These are phyloP conservation scores for Aureobasidium leucospermi DNA, from an alignment of 2,329 filamentous ascomycete species.

Conservation along the genomic window DNA sequence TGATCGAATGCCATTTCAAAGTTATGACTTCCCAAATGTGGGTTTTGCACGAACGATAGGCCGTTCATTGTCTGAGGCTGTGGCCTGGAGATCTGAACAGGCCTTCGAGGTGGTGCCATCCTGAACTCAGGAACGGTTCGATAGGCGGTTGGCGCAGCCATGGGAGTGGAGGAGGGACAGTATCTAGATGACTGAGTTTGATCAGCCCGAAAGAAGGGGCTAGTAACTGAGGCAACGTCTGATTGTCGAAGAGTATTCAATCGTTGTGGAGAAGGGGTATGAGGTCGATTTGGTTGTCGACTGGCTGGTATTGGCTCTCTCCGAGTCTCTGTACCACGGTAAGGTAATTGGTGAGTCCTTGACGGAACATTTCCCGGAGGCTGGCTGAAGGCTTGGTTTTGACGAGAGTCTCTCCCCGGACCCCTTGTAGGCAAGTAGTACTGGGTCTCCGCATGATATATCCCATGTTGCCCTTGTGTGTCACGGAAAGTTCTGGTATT, in stretches of 20 bases:
- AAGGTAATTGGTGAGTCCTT: neutral
- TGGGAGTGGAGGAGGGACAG: neutral
- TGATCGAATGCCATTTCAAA: neutral
- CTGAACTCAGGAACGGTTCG: neutral
- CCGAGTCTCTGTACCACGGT: neutral
- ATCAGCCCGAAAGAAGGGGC: slow-evolving; percentile 1
- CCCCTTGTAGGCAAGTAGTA: neutral
- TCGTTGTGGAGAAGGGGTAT: neutral
- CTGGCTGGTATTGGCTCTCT: neutral
- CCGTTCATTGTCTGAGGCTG: slow-evolving; percentile 24
- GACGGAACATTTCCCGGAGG: neutral
- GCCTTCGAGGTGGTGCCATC: neutral
- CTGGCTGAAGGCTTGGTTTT: neutral
- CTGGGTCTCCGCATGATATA: neutral
- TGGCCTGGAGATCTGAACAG: neutral
- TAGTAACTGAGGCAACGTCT: neutral
- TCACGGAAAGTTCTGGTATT: neutral
- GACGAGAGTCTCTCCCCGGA: neutral
- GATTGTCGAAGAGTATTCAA: neutral
- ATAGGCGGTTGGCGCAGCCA: neutral
- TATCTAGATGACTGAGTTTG: neutral
- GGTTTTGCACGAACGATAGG: slow-evolving; percentile 30
- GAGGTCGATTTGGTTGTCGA: neutral
- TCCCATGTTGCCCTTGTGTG: neutral
- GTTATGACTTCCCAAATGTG: slow-evolving; percentile 14